Evolutionary conservation across 108 stramenopile species (phyloP).

Genomic region (Chaetoceros tenuissimus): DNA sequence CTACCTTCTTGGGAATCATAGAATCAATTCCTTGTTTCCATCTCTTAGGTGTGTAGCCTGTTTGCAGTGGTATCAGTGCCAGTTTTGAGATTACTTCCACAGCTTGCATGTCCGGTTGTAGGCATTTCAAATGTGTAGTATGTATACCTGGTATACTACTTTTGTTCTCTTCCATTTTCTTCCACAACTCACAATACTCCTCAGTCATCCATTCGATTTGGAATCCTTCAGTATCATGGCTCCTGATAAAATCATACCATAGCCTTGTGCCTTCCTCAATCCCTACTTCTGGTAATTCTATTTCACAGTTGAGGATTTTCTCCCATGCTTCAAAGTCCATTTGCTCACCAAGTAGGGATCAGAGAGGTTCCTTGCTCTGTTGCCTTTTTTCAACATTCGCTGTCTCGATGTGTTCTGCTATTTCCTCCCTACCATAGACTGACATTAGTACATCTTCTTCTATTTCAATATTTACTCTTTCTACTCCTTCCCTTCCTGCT

Average conservation of each 20-base stretch:
- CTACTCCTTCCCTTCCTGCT: not conserved
- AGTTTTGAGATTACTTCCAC: not conserved
- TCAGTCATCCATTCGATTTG: not conserved
- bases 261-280: not conserved
- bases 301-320: not conserved
- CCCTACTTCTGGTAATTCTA: not conserved
- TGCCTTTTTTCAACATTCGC: not conserved
- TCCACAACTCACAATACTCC: not conserved
- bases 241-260: not conserved
- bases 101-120: not conserved
- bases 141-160: not conserved
- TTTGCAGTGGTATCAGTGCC: not conserved
- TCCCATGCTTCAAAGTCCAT: not conserved
- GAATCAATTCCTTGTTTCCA: constrained; percentile 10
- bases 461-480: not conserved
- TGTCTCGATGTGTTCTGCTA: not conserved
- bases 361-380: not conserved
- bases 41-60: constrained; percentile 2
- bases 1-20: constrained; percentile 9
- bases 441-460: not conserved
- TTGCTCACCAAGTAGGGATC: not conserved
- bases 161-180: not conserved
- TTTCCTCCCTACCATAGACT: not conserved
- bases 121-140: not conserved
- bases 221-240: not conserved